A percentile compares a stretch with the other conserved stretches of the same genome.
Evolutionary conservation across 345 rosid genomes (phyloP).

Genomic region (Gossypium mustelinum): DNA sequence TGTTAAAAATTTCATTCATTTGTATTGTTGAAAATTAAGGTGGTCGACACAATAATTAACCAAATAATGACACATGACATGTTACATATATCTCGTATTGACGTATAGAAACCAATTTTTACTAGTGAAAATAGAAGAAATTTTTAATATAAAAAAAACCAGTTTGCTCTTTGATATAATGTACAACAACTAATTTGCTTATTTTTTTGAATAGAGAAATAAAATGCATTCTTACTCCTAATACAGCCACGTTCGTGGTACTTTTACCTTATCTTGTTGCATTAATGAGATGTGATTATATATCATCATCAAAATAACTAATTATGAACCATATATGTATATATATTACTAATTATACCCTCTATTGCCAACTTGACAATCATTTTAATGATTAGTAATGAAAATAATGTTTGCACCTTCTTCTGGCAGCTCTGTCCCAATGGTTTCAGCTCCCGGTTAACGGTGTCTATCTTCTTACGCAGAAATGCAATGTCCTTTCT

Average conservation of each 20-base stretch:
- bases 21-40: no score
- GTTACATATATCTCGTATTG: no score
- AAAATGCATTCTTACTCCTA: no score
- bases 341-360: neutral
- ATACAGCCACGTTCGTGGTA: no score
- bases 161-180: no score
- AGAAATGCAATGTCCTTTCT: constrained; percentile 51
- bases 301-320: neutral
- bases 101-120: rapidly evolving
- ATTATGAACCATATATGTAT: no score
- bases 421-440: constrained; percentile 54
- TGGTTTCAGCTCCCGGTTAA: constrained; percentile 51
- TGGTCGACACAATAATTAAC: no score
- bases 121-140: no score
- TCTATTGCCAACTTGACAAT: neutral
- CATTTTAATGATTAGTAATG: neutral
- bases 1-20: neutral
- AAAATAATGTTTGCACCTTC: constrained; percentile 34
- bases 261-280: neutral
- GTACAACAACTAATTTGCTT: no score
- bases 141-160: no score
- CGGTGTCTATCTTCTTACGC: constrained; percentile 50
- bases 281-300: neutral
- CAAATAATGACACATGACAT: no score
- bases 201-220: no score